Evolutionary conservation across 345 rosid species (phyloP).

Genomic region (Salix dunnii): DNA sequence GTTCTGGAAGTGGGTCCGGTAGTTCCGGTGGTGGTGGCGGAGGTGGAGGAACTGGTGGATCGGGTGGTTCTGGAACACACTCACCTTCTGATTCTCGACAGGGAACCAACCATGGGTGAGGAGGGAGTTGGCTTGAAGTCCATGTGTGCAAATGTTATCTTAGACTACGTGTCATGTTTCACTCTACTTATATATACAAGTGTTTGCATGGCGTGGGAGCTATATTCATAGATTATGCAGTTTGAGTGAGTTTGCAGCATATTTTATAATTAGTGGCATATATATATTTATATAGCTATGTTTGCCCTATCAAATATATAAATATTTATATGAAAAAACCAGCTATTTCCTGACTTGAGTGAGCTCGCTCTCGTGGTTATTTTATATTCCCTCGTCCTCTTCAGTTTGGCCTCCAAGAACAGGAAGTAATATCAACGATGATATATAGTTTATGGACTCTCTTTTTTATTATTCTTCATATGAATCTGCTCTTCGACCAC

Average conservation of each 20-base stretch:
- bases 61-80: slow-evolving; percentile 15
- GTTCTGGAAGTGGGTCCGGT: slow-evolving; percentile 65
- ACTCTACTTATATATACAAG: not conserved
- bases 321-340: not conserved
- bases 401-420: not conserved
- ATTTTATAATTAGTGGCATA: not conserved
- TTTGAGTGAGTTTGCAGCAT: not conserved
- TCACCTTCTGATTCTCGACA: not conserved
- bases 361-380: not conserved
- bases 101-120: slow-evolving; percentile 30
- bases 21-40: slow-evolving; percentile 37
- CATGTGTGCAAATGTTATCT: not conserved
- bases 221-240: not conserved
- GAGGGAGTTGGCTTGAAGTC: not conserved
- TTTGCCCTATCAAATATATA: not conserved
- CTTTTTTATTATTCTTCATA: no score
- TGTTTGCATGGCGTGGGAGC: not conserved
- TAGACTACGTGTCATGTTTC: not conserved
- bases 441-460: no score
- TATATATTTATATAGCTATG: not conserved
- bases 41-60: slow-evolving; percentile 28
- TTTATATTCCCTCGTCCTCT: not conserved
- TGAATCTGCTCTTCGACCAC: no score
- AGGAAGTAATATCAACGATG: not conserved
- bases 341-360: not conserved